Conservation (phyloP, 2,329 filamentous ascomycete species). For the Fusarium sp. region DNA sequence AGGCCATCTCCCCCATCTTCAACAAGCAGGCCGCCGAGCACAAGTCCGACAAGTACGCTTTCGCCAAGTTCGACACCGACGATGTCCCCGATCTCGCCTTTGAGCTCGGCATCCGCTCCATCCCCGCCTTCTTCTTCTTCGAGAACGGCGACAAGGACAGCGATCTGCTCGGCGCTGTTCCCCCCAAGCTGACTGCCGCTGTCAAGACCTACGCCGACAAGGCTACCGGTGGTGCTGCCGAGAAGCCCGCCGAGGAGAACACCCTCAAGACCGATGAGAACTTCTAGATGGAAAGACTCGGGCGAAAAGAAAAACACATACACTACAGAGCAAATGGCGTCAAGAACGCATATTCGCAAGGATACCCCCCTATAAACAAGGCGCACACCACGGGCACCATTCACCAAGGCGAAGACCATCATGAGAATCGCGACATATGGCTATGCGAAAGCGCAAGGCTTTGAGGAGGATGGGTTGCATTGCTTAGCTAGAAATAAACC, state of each 20-base stretch:
- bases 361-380: slow-evolving; percentile 31
- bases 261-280: slow-evolving; percentile 34
- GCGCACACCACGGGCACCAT: slow-evolving; percentile 1
- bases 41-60: slow-evolving; percentile 56
- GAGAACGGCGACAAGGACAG: slow-evolving; percentile 60
- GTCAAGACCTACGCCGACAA: slow-evolving; percentile 38
- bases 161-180: slow-evolving; percentile 54
- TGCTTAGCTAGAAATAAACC: slow-evolving; percentile 15
- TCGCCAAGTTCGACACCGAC: slow-evolving; percentile 70
- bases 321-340: slow-evolving; percentile 9
- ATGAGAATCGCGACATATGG: background rate
- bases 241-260: slow-evolving; percentile 18
- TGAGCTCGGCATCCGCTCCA: slow-evolving; percentile 61
- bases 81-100: slow-evolving; percentile 59
- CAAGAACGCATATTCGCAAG: slow-evolving; percentile 25
- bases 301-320: background rate
- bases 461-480: background rate
- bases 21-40: slow-evolving; percentile 54
- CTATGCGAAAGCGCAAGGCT: background rate
- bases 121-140: slow-evolving; percentile 71
- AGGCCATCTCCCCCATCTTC: slow-evolving; percentile 66
- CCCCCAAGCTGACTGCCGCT: slow-evolving; percentile 45
- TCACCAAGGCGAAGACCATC: slow-evolving; percentile 1
- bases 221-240: slow-evolving; percentile 9
- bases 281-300: slow-evolving; percentile 12